A percentile compares a stretch with the other conserved stretches of the same genome.
Conservation (phyloP, 2,329 filamentous ascomycete species). For the Hypoxylon sp. region DNA sequence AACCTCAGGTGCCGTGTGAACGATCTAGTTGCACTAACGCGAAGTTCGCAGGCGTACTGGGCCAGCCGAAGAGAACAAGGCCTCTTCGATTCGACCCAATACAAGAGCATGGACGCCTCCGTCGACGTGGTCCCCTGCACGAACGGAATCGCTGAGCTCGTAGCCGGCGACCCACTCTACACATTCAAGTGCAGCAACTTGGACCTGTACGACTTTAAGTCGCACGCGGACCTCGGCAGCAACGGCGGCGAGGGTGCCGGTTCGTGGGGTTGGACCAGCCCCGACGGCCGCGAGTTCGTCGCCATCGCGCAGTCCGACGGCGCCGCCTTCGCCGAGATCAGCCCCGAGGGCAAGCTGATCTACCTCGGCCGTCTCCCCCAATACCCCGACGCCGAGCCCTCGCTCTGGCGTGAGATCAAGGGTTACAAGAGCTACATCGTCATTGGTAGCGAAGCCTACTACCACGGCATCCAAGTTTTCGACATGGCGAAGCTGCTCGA, state of each 20-base stretch:
- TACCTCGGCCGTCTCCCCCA: slow-evolving; percentile 69
- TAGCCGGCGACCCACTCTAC: slow-evolving; percentile 50
- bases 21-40: slow-evolving; percentile 9
- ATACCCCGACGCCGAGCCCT: slow-evolving; percentile 59
- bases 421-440: slow-evolving; percentile 57
- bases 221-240: slow-evolving; percentile 56
- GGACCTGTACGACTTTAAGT: slow-evolving; percentile 58
- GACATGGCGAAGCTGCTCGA: slow-evolving; percentile 71
- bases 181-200: slow-evolving; percentile 53
- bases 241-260: slow-evolving; percentile 55
- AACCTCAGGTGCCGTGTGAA: not conserved
- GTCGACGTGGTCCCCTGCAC: slow-evolving; percentile 47
- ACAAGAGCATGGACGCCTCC: slow-evolving; percentile 51
- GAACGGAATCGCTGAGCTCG: slow-evolving; percentile 50
- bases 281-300: slow-evolving; percentile 67
- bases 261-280: slow-evolving; percentile 69
- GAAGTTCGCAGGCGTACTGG: slow-evolving; percentile 50
- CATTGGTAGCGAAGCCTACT: slow-evolving; percentile 59
- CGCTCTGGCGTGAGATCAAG: slow-evolving; percentile 68
- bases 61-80: slow-evolving; percentile 50
- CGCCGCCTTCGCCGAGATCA: slow-evolving; percentile 68
- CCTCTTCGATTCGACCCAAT: slow-evolving; percentile 50
- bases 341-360: slow-evolving; percentile 63
- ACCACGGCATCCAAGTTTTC: slow-evolving; percentile 74
- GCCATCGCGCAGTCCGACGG: slow-evolving; percentile 69